Conservation (phyloP, 1,139 yeast genomes). For the Spathaspora sp. region DNA sequence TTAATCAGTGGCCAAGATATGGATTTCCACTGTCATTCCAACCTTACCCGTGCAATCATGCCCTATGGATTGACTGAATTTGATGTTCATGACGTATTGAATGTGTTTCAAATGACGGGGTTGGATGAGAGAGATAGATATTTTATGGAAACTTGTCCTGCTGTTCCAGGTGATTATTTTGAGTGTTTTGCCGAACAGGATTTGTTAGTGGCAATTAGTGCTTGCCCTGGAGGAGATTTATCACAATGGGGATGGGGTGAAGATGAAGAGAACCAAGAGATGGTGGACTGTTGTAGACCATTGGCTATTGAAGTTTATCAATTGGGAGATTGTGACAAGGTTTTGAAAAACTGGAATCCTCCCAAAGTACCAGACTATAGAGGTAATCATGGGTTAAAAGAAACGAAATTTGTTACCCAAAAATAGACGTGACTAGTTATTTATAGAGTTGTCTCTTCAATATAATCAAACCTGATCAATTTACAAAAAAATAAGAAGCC, state of each 20-base stretch:
- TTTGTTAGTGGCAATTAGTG: constrained; percentile 60
- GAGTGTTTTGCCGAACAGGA: constrained; percentile 70
- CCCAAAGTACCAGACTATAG: constrained; percentile 52
- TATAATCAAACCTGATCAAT: too few species aligned
- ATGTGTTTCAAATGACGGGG: constrained; percentile 71
- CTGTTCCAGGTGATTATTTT: constrained; percentile 55
- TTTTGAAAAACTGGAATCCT: constrained; percentile 49
- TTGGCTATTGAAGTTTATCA: constrained; percentile 60
- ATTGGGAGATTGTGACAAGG: constrained; percentile 41
- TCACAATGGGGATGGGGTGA: constrained; percentile 76
- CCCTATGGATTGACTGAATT: constrained; percentile 63
- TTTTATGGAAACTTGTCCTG: constrained; percentile 71
- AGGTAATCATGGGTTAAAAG: constrained; percentile 55
- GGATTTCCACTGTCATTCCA: constrained; percentile 68
- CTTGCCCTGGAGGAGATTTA: constrained; percentile 73
- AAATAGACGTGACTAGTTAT: neutral
- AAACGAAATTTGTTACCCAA: constrained; percentile 13
- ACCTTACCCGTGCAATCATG: constrained; percentile 56
- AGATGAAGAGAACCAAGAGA: constrained; percentile 39
- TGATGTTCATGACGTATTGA: constrained; percentile 68
- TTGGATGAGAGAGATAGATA: constrained; percentile 64
- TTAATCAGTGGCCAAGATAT: constrained; percentile 62
- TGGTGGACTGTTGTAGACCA: constrained; percentile 64
- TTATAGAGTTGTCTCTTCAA: neutral
- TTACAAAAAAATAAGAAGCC: constrained; percentile 24